A percentile compares a stretch with the other conserved stretches of the same genome.
Conservation (phyloP, 495 filamentous ascomycete genomes). For the Annulohypoxylon nitens region DNA sequence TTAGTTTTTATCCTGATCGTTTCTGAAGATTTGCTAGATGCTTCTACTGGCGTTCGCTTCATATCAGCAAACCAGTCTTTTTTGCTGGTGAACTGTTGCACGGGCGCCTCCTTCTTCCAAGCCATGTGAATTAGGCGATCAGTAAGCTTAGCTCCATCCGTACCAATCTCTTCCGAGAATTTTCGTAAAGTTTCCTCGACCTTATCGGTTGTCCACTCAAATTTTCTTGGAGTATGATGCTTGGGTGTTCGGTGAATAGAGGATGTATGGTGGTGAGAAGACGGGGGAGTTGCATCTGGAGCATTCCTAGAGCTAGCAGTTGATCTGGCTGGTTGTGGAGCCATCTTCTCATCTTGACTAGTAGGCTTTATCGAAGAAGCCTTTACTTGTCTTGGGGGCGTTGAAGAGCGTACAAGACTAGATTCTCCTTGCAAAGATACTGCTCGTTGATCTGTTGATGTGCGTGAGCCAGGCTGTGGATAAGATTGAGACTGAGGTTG, state of each 20-base stretch:
- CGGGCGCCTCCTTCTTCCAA: slow-evolving; percentile 54
- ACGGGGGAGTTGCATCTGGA: slow-evolving; percentile 33
- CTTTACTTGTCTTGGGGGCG: slow-evolving; percentile 25
- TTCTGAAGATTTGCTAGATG: slow-evolving; percentile 38
- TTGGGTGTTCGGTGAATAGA: slow-evolving; percentile 49
- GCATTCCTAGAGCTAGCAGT: slow-evolving; percentile 22
- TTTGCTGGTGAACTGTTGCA: slow-evolving; percentile 52
- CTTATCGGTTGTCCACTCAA: slow-evolving; percentile 54
- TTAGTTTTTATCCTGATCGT: slow-evolving; percentile 58
- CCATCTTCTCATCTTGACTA: slow-evolving; percentile 34
- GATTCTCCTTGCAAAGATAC: slow-evolving; percentile 20
- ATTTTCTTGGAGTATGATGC: slow-evolving; percentile 51
- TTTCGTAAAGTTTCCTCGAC: slow-evolving; percentile 50
- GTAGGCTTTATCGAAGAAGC: slow-evolving; percentile 25
- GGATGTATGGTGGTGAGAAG: slow-evolving; percentile 23
- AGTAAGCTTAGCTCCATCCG: slow-evolving; percentile 55
- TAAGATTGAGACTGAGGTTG: slow-evolving; percentile 16
- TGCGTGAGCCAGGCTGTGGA: slow-evolving; percentile 24
- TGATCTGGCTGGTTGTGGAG: slow-evolving; percentile 30
- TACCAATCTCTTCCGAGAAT: slow-evolving; percentile 51
- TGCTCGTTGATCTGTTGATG: slow-evolving; percentile 23
- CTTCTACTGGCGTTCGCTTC: slow-evolving; percentile 45
- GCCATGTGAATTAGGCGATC: slow-evolving; percentile 56
- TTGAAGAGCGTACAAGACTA: slow-evolving; percentile 33
- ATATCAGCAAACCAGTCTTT: slow-evolving; percentile 58